Evolutionary conservation across 352 stramenopile genomes (phyloP), one percentile per base, ranked within the genome.

Genomic region (Aphanomyces invadans): DNA sequence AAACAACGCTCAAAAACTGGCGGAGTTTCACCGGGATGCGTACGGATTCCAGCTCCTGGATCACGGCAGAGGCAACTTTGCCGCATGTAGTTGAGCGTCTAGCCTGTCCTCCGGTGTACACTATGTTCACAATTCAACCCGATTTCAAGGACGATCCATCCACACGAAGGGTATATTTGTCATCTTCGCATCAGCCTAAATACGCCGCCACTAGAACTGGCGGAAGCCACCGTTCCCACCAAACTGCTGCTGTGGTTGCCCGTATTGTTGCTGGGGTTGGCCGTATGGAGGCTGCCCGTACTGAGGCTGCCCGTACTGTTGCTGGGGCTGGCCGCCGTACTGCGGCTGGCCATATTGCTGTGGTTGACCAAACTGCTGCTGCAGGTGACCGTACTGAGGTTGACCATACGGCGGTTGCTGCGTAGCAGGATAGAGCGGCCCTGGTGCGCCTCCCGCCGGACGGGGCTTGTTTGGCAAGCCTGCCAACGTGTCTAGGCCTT

Each of bases 401-500:
- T 52, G 44, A 31, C 44, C 44, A 26, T 53, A 33, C 26, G n/a
- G 11, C 10, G 44, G 31, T 39, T 54, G 57, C 33, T 49, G 44
- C 44, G 33, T 55, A 25, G n/a, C 17, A 17, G 25, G 31, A 15
- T 28, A 29, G 11, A 28, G 10, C 4, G 17, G n/a, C 28, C 23
- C 44, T 33, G 29, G 44, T 23, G 38, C 44, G 17, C 33, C 33
- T 5, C 25, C 54, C 19, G 23, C 7, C 36, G 73, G 75, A 32
- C 54, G 62, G 4, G 76, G 78, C 65, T 86, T 89, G 71, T 70
- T 89, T 4, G 84, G 84, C 76, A 93, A 77, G 5, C 84, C 84
- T 9, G 84, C 84, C 31, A 93, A 77, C 3, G 81, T 91, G 71
- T 93, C 84, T 45, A 93, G 62, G 29, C 84, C 84, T 61, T 76